phyloP scores from a whole-genome alignment of 2,329 filamentous ascomycete genomes.

The Trichoderma asperellum region DNA sequence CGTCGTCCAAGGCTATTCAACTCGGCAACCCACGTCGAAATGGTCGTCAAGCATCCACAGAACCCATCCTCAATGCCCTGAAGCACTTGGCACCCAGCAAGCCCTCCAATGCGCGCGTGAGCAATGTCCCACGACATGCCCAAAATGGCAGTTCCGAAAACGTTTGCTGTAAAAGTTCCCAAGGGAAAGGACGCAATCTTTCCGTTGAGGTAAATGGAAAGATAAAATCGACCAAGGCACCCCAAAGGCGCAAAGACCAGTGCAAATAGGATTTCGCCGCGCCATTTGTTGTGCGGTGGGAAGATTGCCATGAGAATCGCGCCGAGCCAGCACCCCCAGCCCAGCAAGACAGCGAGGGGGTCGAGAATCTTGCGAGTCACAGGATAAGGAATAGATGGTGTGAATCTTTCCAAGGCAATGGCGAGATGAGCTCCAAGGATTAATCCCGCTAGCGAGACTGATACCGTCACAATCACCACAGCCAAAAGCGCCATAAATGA shows the following conservation, averaged over 20 bases:
- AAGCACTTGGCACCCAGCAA: constrained; percentile 68
- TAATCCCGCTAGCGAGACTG: constrained; percentile 70
- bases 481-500: constrained; percentile 81
- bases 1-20: constrained; percentile 55
- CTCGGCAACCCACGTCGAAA: constrained; percentile 70
- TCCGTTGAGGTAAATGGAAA: constrained; percentile 71
- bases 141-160: constrained; percentile 73
- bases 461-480: constrained; percentile 72
- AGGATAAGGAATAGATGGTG: constrained; percentile 62
- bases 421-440: constrained; percentile 77
- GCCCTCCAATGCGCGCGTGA: constrained; percentile 61
- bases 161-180: constrained; percentile 83
- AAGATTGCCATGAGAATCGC: constrained; percentile 72
- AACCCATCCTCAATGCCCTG: constrained; percentile 70
- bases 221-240: constrained; percentile 74
- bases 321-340: constrained; percentile 75
- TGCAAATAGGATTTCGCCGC: constrained; percentile 73
- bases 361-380: constrained; percentile 67
- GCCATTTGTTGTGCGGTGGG: constrained; percentile 75
- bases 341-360: constrained; percentile 64
- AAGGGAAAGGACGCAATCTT: constrained; percentile 71
- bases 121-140: constrained; percentile 80
- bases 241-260: constrained; percentile 83
- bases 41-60: constrained; percentile 67
- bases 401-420: constrained; percentile 59